These are phyloP conservation scores for Chlorella sp. DNA, from an alignment of 139 green algal species.

Conservation along the genomic window DNA sequence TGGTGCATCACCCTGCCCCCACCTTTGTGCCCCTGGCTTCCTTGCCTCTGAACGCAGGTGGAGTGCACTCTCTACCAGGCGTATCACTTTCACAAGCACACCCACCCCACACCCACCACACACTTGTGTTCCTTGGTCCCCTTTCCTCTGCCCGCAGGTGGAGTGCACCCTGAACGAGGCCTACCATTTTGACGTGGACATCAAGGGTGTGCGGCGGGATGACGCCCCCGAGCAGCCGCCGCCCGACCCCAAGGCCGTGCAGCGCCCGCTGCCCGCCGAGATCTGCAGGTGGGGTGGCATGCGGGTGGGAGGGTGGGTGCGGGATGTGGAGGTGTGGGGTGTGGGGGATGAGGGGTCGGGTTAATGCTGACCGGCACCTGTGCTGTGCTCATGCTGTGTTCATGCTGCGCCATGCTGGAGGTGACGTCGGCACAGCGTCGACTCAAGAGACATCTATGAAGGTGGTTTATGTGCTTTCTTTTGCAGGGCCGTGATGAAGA, in stretches of 20 bases:
- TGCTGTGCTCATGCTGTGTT: too few relatives aligned
- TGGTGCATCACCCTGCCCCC: too few relatives aligned
- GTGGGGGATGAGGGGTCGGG: too few relatives aligned
- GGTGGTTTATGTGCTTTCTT: neutral
- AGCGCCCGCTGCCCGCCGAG: conserved; percentile 34
- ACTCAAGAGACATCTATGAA: neutral
- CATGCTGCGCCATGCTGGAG: too few relatives aligned
- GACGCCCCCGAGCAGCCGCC: conserved; percentile 18
- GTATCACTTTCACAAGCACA: neutral
- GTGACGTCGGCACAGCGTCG: too few relatives aligned
- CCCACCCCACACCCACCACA: neutral
- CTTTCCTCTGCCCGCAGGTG: conserved; percentile 1
- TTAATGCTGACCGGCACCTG: neutral
- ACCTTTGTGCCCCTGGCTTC: too few relatives aligned
- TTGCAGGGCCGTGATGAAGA: conserved; percentile 6
- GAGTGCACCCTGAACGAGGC: conserved; percentile 24
- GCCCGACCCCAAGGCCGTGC: neutral
- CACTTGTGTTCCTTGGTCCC: neutral
- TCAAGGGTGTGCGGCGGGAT: neutral
- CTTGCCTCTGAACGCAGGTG: too few relatives aligned
- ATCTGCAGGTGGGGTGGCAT: conserved; percentile 27
- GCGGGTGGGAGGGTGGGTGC: neutral
- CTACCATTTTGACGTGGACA: conserved; percentile 45
- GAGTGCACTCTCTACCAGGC: neutral
- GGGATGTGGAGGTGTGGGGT: neutral